These are phyloP conservation scores for Ophiostoma pallidulum DNA, from an alignment of 2,329 filamentous ascomycete genomes.

Conservation along the genomic window DNA sequence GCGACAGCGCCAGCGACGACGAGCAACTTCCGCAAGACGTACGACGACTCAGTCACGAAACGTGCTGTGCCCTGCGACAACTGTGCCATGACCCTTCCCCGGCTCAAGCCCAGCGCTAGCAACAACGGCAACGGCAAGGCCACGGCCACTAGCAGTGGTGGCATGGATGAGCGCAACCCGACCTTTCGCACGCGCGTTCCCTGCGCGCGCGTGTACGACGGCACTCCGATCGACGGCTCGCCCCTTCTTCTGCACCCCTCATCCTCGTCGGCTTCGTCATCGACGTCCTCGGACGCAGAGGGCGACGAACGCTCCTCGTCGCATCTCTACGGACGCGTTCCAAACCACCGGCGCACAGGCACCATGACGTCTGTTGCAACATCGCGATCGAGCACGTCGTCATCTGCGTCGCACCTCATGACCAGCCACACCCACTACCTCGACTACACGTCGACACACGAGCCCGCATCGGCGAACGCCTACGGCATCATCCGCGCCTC, in stretches of 20 bases:
- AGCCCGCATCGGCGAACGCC: slow-evolving; percentile 50
- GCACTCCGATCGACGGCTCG: slow-evolving; percentile 33
- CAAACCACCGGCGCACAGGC: slow-evolving; percentile 31
- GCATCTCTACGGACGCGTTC: slow-evolving; percentile 17
- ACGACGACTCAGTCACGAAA: slow-evolving; percentile 56
- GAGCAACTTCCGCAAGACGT: slow-evolving; percentile 45
- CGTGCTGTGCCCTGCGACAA: slow-evolving; percentile 58
- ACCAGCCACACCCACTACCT: slow-evolving; percentile 54
- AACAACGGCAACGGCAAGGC: not conserved
- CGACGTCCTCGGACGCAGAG: slow-evolving; percentile 39
- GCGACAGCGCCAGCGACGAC: not conserved
- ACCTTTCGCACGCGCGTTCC: slow-evolving; percentile 52
- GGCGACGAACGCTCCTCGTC: slow-evolving; percentile 34
- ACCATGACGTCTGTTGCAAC: slow-evolving; percentile 36
- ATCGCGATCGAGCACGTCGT: slow-evolving; percentile 46
- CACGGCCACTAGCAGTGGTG: slow-evolving; percentile 16
- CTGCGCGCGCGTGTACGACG: slow-evolving; percentile 46
- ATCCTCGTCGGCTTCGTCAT: slow-evolving; percentile 26
- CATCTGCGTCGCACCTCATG: slow-evolving; percentile 24
- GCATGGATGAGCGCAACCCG: slow-evolving; percentile 37
- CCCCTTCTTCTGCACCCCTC: slow-evolving; percentile 44
- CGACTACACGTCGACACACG: slow-evolving; percentile 60
- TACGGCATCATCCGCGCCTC: slow-evolving; percentile 59
- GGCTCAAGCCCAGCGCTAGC: slow-evolving; percentile 27
- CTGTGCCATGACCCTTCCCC: slow-evolving; percentile 56